These are phyloP conservation scores for Circinella minor DNA, from an alignment of 371 early-diverging fungal genomes.

Conservation along the genomic window DNA sequence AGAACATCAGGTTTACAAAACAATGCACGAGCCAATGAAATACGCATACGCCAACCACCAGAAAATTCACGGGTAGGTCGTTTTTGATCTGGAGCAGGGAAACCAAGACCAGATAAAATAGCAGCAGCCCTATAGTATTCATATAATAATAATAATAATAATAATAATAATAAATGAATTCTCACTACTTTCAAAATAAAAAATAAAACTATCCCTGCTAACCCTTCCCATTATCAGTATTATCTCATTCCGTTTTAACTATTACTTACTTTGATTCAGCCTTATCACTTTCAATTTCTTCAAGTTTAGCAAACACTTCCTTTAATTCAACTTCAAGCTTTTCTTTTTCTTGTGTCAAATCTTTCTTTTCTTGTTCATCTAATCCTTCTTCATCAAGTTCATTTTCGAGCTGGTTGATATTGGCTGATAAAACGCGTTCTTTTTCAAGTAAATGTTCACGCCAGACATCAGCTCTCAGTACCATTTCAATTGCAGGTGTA, in stretches of 20 bases:
- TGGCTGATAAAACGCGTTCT: slow-evolving; percentile 67
- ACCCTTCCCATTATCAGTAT: background rate
- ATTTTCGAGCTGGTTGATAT: slow-evolving; percentile 46
- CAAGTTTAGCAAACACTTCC: slow-evolving; percentile 81
- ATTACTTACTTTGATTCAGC: slow-evolving; percentile 82
- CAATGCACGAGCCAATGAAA: slow-evolving; percentile 95
- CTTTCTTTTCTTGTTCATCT: slow-evolving; percentile 57
- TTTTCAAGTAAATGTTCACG: slow-evolving; percentile 89
- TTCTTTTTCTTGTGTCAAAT: slow-evolving; percentile 70
- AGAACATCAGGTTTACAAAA: slow-evolving; percentile 96
- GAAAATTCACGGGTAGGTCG: slow-evolving; percentile 91
- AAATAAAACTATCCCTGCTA: too few relatives aligned
- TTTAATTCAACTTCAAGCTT: slow-evolving; percentile 72
- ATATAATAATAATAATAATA: too few relatives aligned
- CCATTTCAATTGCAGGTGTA: slow-evolving; percentile 85
- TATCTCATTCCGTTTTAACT: background rate
- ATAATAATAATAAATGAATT: background rate
- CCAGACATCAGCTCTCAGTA: slow-evolving; percentile 94
- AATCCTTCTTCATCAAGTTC: slow-evolving; percentile 41
- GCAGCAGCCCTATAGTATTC: slow-evolving; percentile 70
- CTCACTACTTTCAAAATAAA: too few relatives aligned
- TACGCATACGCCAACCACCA: slow-evolving; percentile 96
- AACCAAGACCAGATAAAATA: slow-evolving; percentile 96
- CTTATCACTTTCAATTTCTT: slow-evolving; percentile 95
- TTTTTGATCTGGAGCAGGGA: slow-evolving; percentile 76